phyloP scores from a whole-genome alignment of 495 filamentous ascomycete species.

The Lasiosphaeria miniovina region DNA sequence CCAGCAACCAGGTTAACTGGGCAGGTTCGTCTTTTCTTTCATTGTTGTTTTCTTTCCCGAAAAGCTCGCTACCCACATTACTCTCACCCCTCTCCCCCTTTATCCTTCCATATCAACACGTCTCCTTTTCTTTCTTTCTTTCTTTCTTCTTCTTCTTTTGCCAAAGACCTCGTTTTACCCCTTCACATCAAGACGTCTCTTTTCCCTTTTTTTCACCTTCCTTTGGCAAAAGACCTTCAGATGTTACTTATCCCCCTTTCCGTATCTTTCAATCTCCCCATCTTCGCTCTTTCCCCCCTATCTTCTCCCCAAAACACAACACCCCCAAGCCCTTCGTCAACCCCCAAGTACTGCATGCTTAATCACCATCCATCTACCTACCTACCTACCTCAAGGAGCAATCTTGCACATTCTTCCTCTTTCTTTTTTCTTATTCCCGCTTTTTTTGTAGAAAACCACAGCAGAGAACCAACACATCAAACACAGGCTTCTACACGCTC shows the following conservation, averaged over 20 bases:
- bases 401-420: no score
- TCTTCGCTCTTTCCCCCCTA: background rate
- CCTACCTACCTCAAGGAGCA: background rate
- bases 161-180: no score
- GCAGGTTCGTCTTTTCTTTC: slow-evolving; percentile 52
- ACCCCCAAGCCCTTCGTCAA: no score
- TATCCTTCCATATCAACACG: background rate
- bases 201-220: no score
- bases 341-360: background rate
- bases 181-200: no score
- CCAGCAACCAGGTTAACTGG: slow-evolving; percentile 79
- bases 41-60: background rate
- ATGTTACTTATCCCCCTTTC: slow-evolving; percentile 7
- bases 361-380: background rate
- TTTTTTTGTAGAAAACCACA: no score
- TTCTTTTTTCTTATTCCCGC: no score
- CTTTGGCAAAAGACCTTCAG: no score
- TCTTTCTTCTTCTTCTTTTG: no score
- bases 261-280: background rate
- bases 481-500: slow-evolving; percentile 73
- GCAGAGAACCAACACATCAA: no score
- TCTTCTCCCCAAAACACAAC: no score
- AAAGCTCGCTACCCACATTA: background rate
- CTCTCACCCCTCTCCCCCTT: slow-evolving; percentile 5
- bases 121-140: background rate